Evolutionary conservation across 169 alveolate genomes (phyloP), one percentile per base, ranked within the genome.

Genomic region (Perkinsus marinus): DNA sequence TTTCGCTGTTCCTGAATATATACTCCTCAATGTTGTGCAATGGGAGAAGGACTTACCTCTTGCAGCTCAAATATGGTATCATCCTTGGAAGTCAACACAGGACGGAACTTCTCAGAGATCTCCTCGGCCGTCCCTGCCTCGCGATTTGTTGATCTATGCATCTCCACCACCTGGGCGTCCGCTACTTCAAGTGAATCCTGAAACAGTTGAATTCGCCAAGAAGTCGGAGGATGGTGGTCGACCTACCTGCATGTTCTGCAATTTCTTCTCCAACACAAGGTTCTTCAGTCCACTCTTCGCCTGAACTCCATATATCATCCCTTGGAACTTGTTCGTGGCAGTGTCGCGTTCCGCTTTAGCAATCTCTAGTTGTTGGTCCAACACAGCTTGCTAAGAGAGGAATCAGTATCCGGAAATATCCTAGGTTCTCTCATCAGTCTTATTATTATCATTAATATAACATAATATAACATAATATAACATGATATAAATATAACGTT

Each of bases 261-360:
- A 7, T 39, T 93, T 93, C 90, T 90, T 93, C 89, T 93, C 94
- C 34, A 93, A 91, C 43, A 93, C 38, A 46, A 93, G 43, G 90
- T 93, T 93, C 89, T 93, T 93, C 89, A 93, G 39, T 0, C 94
- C 94, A 17, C 92, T 89, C 57, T 91, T 38, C 68, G 91, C 92
- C 89, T 93, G 94, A 46, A 93, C 94, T 79, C 90, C 91, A 39
- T 93, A 93, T 39, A 93, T 91, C 3, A 91, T 91, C 47, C 90
- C 91, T 39, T 57, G 91, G 79, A 93, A 93, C 90, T 93, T 91
- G 9, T 91, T 68, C 30, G 43, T 41, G 7, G 43, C 39, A 30
- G 38, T 69, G 68, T 69, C 34, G 39, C 90, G 47, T 43, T 39
- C 46, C 68, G 89, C 36, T 36, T 7, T 10, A n/a, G 39, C 91